Evolutionary conservation across 768 basidiomycete genomes (phyloP).

Genomic region (Hygrocybe punicea): DNA sequence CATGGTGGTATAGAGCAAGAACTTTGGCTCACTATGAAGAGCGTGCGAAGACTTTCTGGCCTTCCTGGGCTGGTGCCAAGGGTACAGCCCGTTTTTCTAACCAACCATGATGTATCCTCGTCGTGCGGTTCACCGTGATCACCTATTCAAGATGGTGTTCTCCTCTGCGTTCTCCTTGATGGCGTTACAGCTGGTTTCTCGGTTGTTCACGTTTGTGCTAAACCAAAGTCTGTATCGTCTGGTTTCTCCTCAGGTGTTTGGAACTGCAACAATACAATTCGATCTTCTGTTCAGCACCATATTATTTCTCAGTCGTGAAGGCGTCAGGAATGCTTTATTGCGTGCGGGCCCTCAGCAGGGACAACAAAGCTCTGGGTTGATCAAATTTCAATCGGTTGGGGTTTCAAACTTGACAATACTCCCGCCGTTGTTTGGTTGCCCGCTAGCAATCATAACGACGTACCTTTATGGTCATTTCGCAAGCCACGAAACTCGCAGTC

Average conservation of each 20-base stretch:
- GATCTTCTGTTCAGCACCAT: slow-evolving; percentile 88
- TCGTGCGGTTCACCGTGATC: neutral
- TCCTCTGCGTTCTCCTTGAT: slow-evolving; percentile 66
- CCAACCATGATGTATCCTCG: no score
- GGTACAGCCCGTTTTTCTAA: no score
- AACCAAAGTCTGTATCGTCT: slow-evolving; percentile 86
- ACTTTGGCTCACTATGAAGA: no score
- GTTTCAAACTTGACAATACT: slow-evolving; percentile 54
- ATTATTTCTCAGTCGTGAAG: slow-evolving; percentile 91
- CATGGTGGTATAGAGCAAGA: no score
- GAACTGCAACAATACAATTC: slow-evolving; percentile 91
- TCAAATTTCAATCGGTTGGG: slow-evolving; percentile 15
- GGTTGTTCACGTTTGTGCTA: slow-evolving; percentile 80
- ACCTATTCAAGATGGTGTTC: slow-evolving; percentile 32
- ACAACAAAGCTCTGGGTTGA: neutral
- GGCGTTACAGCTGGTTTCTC: slow-evolving; percentile 79
- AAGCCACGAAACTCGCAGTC: slow-evolving; percentile 51
- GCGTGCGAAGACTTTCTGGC: no score
- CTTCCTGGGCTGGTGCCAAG: no score
- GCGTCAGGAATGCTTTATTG: slow-evolving; percentile 80
- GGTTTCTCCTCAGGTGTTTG: slow-evolving; percentile 79
- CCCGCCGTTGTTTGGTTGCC: slow-evolving; percentile 66
- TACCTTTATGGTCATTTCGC: slow-evolving; percentile 54
- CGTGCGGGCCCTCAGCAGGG: slow-evolving; percentile 41
- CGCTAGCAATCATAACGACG: slow-evolving; percentile 53